Evolutionary conservation across 257 asterid species (phyloP).

Genomic region (Dorcoceras hygrometricum): DNA sequence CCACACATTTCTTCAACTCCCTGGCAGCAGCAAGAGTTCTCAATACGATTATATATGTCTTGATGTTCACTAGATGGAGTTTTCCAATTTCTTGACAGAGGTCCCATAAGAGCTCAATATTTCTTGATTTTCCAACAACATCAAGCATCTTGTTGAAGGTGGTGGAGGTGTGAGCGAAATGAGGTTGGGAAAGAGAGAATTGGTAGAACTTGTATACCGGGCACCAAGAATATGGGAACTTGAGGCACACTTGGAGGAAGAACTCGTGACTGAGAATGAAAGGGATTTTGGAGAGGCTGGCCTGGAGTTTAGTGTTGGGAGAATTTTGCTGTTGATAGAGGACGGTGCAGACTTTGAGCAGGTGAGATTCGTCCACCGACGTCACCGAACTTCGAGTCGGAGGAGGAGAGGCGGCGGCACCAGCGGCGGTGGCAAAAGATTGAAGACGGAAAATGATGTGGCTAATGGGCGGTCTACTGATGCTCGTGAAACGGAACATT

Average conservation of each 20-base stretch:
- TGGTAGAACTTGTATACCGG: constrained; percentile 76
- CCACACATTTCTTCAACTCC: constrained; percentile 81
- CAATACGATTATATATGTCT: constrained; percentile 59
- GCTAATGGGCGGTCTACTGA: constrained; percentile 23
- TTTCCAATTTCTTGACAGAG: constrained; percentile 59
- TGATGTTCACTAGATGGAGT: constrained; percentile 52
- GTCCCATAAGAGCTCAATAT: constrained; percentile 78
- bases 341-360: constrained; percentile 70
- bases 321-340: constrained; percentile 90
- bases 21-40: constrained; percentile 65
- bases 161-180: constrained; percentile 62
- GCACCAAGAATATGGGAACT: constrained; percentile 77
- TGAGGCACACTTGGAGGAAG: constrained; percentile 84
- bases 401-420: constrained; percentile 21
- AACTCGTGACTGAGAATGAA: constrained; percentile 74
- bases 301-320: constrained; percentile 50
- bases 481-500: constrained; percentile 33
- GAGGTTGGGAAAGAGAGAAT: constrained; percentile 45
- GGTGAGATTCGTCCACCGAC: constrained; percentile 60
- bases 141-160: constrained; percentile 78
- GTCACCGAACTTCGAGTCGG: constrained; percentile 21
- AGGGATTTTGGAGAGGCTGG: constrained; percentile 43
- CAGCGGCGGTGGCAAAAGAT: constrained; percentile 26
- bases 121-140: constrained; percentile 74
- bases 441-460: constrained; percentile 36